Evolutionary conservation across 2,329 filamentous ascomycete genomes (phyloP), one percentile per base, ranked within the genome.

Genomic region (Aspergillus pseudotamarii): DNA sequence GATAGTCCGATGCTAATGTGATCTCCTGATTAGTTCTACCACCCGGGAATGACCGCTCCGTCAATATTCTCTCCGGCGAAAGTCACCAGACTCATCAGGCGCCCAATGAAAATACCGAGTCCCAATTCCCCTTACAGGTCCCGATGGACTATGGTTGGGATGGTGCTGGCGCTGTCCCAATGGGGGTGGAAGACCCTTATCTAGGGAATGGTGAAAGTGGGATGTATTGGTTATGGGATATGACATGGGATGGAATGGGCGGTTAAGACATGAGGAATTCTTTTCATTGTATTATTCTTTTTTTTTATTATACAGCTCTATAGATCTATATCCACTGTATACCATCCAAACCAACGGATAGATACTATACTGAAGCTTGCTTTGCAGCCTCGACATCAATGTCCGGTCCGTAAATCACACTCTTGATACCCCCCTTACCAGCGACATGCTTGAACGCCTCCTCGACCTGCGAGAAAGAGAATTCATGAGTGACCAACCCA

Each of bases 381-480:
- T 64, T 71, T 8, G 67, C 68, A 23, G 57, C 34, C 4, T 59
- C 9, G 36, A 65, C 64, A 10, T 71, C 67, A 3, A 71, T 62
- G 14, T 62, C 66, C 6, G 69, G 70, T 6, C 78, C 78, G 53
- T 72, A 75, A 53, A 80, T 80, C 23, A 80, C 71, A 14, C 75
- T 78, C 62, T 80, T 80, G 59, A 80, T 79, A 2, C 76, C 78
- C 79, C 92, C 87, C 0, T 92, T 92, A 67, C 86, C 85, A 82
- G 91, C 92, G 21, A 95, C 92, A 81, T 93, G 90, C 72, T 89
- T 84, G 74, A 97, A 96, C 0, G 93, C 94, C 71, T 90, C 83
- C 79, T 95, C 92, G 0, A 93, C 94, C 66, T 93, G 83, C 64
- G 85, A 81, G 75, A 97, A 97, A 41, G 84, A 81, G 50, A 96